phyloP scores from a whole-genome alignment of 805 yeast species.

The Torulaspora maleeae region DNA sequence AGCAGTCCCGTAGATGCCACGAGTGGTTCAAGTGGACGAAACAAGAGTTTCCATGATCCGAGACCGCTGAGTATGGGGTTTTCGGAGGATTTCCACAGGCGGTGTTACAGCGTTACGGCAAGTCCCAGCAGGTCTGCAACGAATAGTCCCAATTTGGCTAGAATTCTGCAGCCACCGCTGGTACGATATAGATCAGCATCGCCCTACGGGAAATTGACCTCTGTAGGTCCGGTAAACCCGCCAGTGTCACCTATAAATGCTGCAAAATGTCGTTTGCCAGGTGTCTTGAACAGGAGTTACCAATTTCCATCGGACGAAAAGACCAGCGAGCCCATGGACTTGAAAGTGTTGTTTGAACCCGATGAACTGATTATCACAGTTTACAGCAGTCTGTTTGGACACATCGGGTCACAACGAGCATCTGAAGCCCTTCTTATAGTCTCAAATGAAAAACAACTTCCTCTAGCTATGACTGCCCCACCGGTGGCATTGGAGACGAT shows the following conservation, averaged over 20 bases:
- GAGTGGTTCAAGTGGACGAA: constrained; percentile 1
- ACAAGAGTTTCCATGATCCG: constrained; percentile 4
- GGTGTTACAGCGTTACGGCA: constrained; percentile 8
- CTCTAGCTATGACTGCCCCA: neutral
- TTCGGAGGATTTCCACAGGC: neutral
- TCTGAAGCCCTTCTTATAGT: constrained; percentile 28
- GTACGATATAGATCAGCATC: constrained; percentile 11
- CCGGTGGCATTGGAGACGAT: constrained; percentile 6
- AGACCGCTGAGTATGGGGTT: neutral
- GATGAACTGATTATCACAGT: constrained; percentile 29
- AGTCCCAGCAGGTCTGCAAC: constrained; percentile 14
- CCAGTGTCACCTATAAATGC: constrained; percentile 5
- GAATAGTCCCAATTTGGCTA: constrained; percentile 7
- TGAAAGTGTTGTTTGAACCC: constrained; percentile 25
- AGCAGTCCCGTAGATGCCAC: constrained; percentile 3
- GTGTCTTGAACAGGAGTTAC: constrained; percentile 9
- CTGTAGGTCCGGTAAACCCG: constrained; percentile 3
- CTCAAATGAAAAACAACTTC: constrained; percentile 8
- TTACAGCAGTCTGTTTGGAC: constrained; percentile 26
- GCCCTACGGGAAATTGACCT: constrained; percentile 5
- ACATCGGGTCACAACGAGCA: constrained; percentile 24
- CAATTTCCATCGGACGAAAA: constrained; percentile 15
- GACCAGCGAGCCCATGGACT: neutral
- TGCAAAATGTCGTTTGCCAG: constrained; percentile 4
- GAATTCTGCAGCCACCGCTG: constrained; percentile 4